Evolutionary conservation across 2,329 filamentous ascomycete genomes (phyloP).

Genomic region (Penicillium glabrum): DNA sequence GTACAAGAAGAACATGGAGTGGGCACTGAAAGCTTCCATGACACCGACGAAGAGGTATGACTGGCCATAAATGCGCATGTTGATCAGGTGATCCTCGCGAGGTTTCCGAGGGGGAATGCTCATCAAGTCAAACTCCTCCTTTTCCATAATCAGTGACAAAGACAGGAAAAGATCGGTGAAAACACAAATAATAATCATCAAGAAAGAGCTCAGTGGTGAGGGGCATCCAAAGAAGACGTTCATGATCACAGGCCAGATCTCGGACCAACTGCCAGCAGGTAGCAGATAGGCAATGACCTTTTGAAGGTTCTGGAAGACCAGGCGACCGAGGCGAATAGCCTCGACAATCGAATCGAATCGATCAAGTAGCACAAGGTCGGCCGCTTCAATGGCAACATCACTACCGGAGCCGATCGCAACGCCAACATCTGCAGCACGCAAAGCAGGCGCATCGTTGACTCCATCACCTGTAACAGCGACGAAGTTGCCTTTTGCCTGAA

Average conservation of each 20-base stretch:
- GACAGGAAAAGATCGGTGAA: constrained; percentile 57
- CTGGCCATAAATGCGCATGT: constrained; percentile 52
- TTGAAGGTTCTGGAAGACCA: constrained; percentile 39
- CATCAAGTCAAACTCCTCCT: constrained; percentile 56
- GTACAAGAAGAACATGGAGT: constrained; percentile 58
- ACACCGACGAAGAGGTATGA: constrained; percentile 55
- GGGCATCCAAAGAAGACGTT: constrained; percentile 59
- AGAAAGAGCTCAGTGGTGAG: constrained; percentile 51
- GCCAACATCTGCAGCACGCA: constrained; percentile 34
- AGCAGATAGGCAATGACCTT: constrained; percentile 46
- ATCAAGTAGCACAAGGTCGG: constrained; percentile 40
- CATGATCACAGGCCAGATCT: constrained; percentile 58
- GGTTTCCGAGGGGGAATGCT: constrained; percentile 53
- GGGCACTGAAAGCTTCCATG: constrained; percentile 52
- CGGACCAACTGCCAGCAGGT: constrained; percentile 56
- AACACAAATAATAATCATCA: constrained; percentile 61
- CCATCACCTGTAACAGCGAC: constrained; percentile 45
- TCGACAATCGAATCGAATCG: constrained; percentile 36
- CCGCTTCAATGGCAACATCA: constrained; percentile 43
- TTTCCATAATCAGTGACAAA: constrained; percentile 56
- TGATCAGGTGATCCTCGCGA: constrained; percentile 54
- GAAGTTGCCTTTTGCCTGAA: constrained; percentile 37
- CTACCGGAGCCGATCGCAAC: constrained; percentile 39
- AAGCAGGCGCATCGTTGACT: constrained; percentile 38
- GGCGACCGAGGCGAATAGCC: constrained; percentile 31